Conservation (phyloP, 2,329 filamentous ascomycete species). For the Fusarium chaquense region DNA sequence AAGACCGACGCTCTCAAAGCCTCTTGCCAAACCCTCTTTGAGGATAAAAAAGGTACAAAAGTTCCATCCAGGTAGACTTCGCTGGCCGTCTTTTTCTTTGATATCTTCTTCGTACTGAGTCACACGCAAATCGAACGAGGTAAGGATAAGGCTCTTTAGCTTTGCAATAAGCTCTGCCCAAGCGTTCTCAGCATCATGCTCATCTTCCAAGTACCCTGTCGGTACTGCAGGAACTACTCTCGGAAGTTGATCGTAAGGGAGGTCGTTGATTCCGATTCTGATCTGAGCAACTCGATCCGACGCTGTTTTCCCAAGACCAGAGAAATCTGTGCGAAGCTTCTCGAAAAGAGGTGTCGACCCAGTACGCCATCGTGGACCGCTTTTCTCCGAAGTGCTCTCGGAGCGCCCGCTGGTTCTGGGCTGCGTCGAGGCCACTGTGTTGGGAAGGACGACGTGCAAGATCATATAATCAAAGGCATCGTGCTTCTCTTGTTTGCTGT, state of each 20-base stretch:
- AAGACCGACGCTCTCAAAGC: conserved; percentile 95
- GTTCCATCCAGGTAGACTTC: conserved; percentile 93
- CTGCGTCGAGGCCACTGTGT: conserved; percentile 83
- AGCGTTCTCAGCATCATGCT: conserved; percentile 82
- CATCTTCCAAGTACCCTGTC: conserved; percentile 74
- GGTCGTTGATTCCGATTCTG: conserved; percentile 77
- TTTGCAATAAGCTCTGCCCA: conserved; percentile 88
- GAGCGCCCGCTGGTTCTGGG: conserved; percentile 71
- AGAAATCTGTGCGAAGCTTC: conserved; percentile 91
- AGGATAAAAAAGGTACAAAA: conserved; percentile 99
- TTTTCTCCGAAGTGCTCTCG: conserved; percentile 74
- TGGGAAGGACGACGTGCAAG: conserved; percentile 89
- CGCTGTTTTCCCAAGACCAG: conserved; percentile 75
- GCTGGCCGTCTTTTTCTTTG: conserved; percentile 89
- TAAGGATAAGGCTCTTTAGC: conserved; percentile 86
- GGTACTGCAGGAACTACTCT: conserved; percentile 73
- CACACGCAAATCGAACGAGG: conserved; percentile 90
- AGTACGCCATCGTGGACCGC: conserved; percentile 80
- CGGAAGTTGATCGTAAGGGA: conserved; percentile 73
- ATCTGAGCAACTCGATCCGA: conserved; percentile 88
- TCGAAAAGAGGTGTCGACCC: conserved; percentile 87
- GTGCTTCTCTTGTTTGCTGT: conserved; percentile 85
- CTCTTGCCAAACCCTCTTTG: conserved; percentile 92
- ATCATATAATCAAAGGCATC: conserved; percentile 98
- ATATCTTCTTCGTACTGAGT: conserved; percentile 98